Conservation (phyloP, 177 flowering plant genomes). For the Vitis hybrid region DNA sequence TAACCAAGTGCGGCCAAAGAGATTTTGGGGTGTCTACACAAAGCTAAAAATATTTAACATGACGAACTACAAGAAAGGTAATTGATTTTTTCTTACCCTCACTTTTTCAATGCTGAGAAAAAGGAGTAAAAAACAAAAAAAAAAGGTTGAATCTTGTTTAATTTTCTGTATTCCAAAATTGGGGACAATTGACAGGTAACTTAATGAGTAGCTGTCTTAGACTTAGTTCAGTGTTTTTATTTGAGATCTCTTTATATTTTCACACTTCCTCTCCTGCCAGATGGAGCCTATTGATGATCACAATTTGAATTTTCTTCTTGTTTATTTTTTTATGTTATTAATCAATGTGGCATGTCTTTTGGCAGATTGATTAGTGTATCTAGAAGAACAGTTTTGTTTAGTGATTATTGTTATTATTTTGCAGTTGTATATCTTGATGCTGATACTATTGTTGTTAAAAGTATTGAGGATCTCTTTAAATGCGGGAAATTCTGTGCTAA, state of each 20-base stretch:
- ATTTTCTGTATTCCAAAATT: background rate
- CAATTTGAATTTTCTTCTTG: conserved; percentile 7
- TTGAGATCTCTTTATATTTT: background rate
- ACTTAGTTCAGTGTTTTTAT: too few relatives aligned
- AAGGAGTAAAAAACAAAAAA: background rate
- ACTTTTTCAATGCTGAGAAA: background rate
- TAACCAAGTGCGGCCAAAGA: conserved; percentile 79
- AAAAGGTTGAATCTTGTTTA: background rate
- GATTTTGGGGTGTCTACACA: conserved; percentile 99
- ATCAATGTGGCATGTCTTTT: background rate
- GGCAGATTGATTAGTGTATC: background rate
- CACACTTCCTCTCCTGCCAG: background rate
- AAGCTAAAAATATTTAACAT: conserved; percentile 94
- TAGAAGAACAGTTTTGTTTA: background rate
- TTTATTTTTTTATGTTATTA: background rate
- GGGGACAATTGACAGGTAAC: too few relatives aligned
- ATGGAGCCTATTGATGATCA: background rate
- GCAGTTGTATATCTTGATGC: conserved; percentile 99
- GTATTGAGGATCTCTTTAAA: conserved; percentile 84
- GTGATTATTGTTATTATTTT: conserved; percentile 6
- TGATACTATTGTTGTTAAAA: conserved; percentile 93
- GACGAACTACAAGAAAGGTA: conserved; percentile 91
- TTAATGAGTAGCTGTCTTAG: too few relatives aligned
- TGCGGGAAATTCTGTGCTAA: conserved; percentile 96
- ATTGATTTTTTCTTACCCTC: background rate